phyloP scores from a whole-genome alignment of 306 rosid genomes.

The Hippophae tibetana region DNA sequence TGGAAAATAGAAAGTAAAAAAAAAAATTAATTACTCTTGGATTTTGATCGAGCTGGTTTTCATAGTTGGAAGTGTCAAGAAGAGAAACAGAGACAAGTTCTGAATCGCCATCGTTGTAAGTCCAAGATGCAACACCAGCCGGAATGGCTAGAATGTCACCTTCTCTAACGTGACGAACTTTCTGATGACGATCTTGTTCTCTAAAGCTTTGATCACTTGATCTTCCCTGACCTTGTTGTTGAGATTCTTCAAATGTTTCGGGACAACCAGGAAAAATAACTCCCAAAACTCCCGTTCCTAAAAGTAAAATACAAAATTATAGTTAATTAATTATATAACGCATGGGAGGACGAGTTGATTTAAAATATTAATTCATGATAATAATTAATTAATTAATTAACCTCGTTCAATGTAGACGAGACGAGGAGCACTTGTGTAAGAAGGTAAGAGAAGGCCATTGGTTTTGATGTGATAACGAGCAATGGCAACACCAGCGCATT shows the following conservation, averaged over 20 bases:
- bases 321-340: not conserved
- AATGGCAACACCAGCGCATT: not conserved
- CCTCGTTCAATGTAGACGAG: not conserved
- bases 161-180: constrained; percentile 23
- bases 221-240: not conserved
- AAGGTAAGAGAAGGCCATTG: not conserved
- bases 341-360: not conserved
- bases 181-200: constrained; percentile 25
- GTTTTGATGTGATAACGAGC: not conserved
- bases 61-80: constrained; percentile 25
- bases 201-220: not conserved
- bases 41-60: constrained; percentile 48
- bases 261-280: constrained; percentile 29
- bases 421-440: not conserved
- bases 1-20: not conserved
- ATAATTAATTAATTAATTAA: not conserved
- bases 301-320: not conserved
- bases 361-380: not conserved
- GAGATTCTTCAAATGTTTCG: constrained; percentile 12
- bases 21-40: constrained; percentile 35
- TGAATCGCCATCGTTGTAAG: constrained; percentile 26
- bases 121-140: constrained; percentile 33
- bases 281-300: constrained; percentile 27
- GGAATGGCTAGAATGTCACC: constrained; percentile 38
- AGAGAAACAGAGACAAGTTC: constrained; percentile 29